Conservation (phyloP, 73 alveolate species). For the Blepharisma stoltei region DNA sequence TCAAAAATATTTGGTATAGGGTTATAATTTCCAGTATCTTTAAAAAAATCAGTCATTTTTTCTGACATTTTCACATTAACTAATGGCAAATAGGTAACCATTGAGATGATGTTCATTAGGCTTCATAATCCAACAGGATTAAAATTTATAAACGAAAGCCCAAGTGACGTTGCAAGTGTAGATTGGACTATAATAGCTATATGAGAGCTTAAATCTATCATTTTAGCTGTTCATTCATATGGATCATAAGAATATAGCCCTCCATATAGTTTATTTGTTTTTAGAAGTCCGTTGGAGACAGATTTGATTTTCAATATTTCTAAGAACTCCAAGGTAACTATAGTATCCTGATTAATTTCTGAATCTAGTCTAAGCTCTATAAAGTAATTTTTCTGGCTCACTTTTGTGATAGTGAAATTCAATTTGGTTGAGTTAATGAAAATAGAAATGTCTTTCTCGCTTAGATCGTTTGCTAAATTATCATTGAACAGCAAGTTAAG, state of each 20-base stretch:
- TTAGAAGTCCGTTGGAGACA: neutral
- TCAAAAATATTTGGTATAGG: neutral
- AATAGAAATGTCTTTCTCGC: too few relatives aligned
- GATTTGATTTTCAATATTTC: neutral
- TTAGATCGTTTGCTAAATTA: too few relatives aligned
- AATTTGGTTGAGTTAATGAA: too few relatives aligned
- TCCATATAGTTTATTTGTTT: neutral
- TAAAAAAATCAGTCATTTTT: neutral
- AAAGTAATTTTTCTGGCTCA: too few relatives aligned
- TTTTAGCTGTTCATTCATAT: neutral
- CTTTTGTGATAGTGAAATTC: too few relatives aligned
- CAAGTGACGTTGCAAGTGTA: neutral
- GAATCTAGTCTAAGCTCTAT: too few relatives aligned
- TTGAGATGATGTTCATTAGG: neutral
- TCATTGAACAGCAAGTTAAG: too few relatives aligned
- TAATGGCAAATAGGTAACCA: neutral
- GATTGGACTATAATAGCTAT: neutral
- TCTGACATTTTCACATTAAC: neutral
- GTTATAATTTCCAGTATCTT: too few relatives aligned
- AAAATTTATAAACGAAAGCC: neutral
- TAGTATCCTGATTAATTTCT: too few relatives aligned
- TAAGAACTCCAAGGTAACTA: too few relatives aligned
- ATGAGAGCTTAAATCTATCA: neutral
- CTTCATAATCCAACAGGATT: constrained; percentile 21
- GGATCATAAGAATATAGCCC: neutral